phyloP scores from a whole-genome alignment of 2,329 filamentous ascomycete genomes.

The Pseudomassariella vexata region DNA sequence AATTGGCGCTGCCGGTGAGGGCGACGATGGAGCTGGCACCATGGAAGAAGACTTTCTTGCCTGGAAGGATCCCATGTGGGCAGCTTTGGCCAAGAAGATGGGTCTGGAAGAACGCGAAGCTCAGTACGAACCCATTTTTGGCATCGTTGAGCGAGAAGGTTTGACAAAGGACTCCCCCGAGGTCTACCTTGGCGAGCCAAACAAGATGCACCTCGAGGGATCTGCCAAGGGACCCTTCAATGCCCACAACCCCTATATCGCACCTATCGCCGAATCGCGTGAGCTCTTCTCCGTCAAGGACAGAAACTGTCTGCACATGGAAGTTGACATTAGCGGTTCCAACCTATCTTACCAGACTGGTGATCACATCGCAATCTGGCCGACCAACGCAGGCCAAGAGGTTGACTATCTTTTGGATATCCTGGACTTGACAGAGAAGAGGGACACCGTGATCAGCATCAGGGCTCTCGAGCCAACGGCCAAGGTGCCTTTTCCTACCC shows the following conservation, averaged over 20 bases:
- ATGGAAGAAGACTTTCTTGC: conserved; percentile 99
- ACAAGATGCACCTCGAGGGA: conserved; percentile 90
- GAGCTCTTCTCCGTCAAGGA: conserved; percentile 88
- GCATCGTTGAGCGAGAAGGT: conserved; percentile 69
- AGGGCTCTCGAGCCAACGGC: conserved; percentile 91
- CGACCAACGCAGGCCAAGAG: conserved; percentile 87
- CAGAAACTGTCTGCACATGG: conserved; percentile 93
- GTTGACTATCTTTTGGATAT: conserved; percentile 84
- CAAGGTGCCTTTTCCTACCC: conserved; percentile 95
- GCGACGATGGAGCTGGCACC: conserved; percentile 94
- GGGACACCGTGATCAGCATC: conserved; percentile 76
- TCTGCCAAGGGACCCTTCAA: conserved; percentile 84
- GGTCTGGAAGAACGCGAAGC: conserved; percentile 90
- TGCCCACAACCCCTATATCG: conserved; percentile 94
- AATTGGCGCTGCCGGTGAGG: conserved; percentile 86
- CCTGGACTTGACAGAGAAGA: conserved; percentile 70
- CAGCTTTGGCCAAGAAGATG: conserved; percentile 75
- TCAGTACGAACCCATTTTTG: conserved; percentile 90
- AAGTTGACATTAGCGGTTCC: conserved; percentile 84
- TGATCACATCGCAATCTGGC: conserved; percentile 96
- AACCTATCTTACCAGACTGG: conserved; percentile 93
- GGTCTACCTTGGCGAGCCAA: conserved; percentile 93
- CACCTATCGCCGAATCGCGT: conserved; percentile 82
- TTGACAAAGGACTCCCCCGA: conserved; percentile 68
- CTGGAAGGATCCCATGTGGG: conserved; percentile 99